phyloP scores from a whole-genome alignment of 257 asterid genomes.

The Leonotis leonurus region DNA sequence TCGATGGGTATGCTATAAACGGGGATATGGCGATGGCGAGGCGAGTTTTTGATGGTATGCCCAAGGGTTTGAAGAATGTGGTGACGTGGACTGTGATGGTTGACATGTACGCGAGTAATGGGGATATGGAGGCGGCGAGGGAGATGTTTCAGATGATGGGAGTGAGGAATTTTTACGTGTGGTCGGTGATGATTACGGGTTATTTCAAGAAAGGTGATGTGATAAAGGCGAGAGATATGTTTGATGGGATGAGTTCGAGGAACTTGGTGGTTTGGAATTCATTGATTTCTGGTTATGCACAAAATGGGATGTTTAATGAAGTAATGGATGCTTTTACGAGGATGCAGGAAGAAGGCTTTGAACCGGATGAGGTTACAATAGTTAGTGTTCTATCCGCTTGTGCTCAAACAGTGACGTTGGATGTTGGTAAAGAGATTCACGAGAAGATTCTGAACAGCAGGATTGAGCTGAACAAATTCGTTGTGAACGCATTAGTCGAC shows the following conservation, averaged over 20 bases:
- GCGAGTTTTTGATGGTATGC: conserved; percentile 45
- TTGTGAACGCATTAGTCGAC: conserved; percentile 67
- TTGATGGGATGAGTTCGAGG: conserved; percentile 48
- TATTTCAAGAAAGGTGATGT: conserved; percentile 63
- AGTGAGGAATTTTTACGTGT: conserved; percentile 44
- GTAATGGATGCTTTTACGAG: conserved; percentile 42
- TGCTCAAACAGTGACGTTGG: conserved; percentile 63
- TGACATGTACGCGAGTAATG: conserved; percentile 44
- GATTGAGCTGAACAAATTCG: conserved; percentile 43
- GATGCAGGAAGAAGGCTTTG: conserved; percentile 54
- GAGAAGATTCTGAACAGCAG: conserved; percentile 35
- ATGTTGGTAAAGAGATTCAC: conserved; percentile 53
- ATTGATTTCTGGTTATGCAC: conserved; percentile 68
- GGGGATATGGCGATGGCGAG: conserved; percentile 53
- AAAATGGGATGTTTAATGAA: conserved; percentile 51
- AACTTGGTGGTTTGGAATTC: conserved; percentile 81
- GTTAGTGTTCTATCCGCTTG: conserved; percentile 68
- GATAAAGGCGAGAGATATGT: conserved; percentile 43
- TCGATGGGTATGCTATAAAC: conserved; percentile 52
- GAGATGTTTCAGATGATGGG: conserved; percentile 51
- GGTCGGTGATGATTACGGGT: conserved; percentile 69
- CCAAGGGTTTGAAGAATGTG: conserved; percentile 49
- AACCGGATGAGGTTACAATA: conserved; percentile 68
- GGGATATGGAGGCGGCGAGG: conserved; percentile 61
- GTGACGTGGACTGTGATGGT: conserved; percentile 81